phyloP scores from a whole-genome alignment of 106 monocot genomes.

The Allium fistulosum region DNA sequence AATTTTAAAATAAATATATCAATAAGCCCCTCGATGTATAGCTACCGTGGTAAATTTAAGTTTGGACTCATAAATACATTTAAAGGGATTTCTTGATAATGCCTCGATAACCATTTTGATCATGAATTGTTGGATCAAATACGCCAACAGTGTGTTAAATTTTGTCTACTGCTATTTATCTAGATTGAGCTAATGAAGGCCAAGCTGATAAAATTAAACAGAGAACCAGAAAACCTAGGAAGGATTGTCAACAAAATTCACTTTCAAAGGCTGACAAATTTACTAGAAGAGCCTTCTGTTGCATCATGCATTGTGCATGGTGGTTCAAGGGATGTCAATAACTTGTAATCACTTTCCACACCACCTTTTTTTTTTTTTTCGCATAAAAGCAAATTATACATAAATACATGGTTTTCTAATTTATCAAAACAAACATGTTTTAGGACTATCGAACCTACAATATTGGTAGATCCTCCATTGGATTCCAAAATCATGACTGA shows the following conservation, averaged over 20 bases:
- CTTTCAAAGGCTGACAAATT: slow-evolving; percentile 39
- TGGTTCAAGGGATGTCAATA: slow-evolving; percentile 38
- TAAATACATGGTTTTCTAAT: background rate
- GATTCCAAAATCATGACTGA: slow-evolving; percentile 81
- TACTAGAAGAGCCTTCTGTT: slow-evolving; percentile 47
- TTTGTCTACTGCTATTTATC: background rate
- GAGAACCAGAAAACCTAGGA: slow-evolving; percentile 11
- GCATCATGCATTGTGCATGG: slow-evolving; percentile 51
- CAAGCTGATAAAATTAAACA: slow-evolving; percentile 26
- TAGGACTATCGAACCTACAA: slow-evolving; percentile 79
- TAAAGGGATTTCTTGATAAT: too few species aligned
- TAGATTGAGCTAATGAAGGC: slow-evolving; percentile 51
- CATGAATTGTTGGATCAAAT: too few species aligned
- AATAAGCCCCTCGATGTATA: too few species aligned
- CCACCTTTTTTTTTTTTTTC: too few species aligned
- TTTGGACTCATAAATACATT: too few species aligned
- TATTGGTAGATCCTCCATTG: slow-evolving; percentile 73
- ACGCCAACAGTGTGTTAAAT: background rate
- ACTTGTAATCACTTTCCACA: slow-evolving; percentile 28
- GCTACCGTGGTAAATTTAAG: too few species aligned
- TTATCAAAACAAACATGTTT: background rate
- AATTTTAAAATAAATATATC: too few species aligned
- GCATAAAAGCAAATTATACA: too few species aligned
- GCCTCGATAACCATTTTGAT: too few species aligned
- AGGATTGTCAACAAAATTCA: slow-evolving; percentile 51